Conservation (phyloP, 495 filamentous ascomycete genomes). For the Xylaria venustula region DNA sequence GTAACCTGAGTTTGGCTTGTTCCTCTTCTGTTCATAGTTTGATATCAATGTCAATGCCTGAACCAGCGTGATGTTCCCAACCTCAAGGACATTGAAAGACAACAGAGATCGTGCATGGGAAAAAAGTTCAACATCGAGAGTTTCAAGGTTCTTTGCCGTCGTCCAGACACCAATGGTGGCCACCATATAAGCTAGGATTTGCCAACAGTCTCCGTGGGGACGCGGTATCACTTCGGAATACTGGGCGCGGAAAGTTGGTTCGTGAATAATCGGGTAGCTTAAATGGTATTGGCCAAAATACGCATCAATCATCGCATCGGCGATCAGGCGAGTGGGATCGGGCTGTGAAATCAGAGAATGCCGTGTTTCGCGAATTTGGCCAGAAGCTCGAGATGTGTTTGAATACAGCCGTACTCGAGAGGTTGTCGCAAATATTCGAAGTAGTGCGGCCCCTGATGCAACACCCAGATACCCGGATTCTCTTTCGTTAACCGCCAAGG, state of each 20-base stretch:
- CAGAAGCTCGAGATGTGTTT: neutral
- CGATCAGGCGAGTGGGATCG: constrained; percentile 10
- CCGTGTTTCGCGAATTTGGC: neutral
- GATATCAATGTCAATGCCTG: constrained; percentile 51
- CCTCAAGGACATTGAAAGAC: constrained; percentile 48
- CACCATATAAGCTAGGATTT: constrained; percentile 50
- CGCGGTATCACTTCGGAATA: constrained; percentile 51
- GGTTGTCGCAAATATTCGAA: constrained; percentile 12
- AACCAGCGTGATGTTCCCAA: constrained; percentile 52
- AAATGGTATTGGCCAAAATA: constrained; percentile 46
- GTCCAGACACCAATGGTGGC: constrained; percentile 51
- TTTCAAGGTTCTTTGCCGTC: constrained; percentile 46
- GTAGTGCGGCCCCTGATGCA: constrained; percentile 17
- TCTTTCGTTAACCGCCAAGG: constrained; percentile 12
- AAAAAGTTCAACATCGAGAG: constrained; percentile 49
- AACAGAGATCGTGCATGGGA: constrained; percentile 40
- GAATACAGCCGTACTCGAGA: neutral
- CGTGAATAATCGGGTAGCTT: constrained; percentile 56
- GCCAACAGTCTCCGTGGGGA: constrained; percentile 49
- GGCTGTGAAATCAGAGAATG: constrained; percentile 11
- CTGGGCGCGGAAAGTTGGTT: constrained; percentile 54
- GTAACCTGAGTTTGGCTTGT: constrained; percentile 56
- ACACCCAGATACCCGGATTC: constrained; percentile 16
- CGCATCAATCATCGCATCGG: constrained; percentile 15
- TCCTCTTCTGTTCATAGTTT: constrained; percentile 55